Percentiles rank a stretch among this genome's conserved stretches.
Conservation (phyloP, 805 yeast species). For the Yarrowia alimentaria region DNA sequence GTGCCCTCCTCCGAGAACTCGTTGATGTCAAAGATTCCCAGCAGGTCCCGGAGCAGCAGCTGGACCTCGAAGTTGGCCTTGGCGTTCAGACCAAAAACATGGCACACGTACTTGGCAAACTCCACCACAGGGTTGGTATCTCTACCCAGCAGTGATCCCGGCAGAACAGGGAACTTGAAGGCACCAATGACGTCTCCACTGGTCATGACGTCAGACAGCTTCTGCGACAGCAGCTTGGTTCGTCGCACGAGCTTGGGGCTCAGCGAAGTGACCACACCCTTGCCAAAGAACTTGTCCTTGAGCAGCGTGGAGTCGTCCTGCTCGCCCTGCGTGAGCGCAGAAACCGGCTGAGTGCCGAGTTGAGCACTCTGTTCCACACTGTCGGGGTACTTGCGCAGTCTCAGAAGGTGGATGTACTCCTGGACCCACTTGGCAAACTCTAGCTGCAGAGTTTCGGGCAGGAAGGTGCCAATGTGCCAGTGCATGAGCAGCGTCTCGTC, state of each 20-base stretch:
- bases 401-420: constrained; percentile 50
- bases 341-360: no score
- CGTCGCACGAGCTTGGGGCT: constrained; percentile 65
- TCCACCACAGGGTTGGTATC: constrained; percentile 71
- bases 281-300: constrained; percentile 41
- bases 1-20: constrained; percentile 78
- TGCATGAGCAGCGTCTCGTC: constrained; percentile 48
- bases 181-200: constrained; percentile 62
- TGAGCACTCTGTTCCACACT: not conserved
- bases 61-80: constrained; percentile 70
- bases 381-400: constrained; percentile 59
- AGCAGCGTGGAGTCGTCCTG: constrained; percentile 4
- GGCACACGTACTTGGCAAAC: constrained; percentile 70
- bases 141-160: constrained; percentile 64
- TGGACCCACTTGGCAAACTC: constrained; percentile 89
- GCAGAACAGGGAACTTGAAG: constrained; percentile 69
- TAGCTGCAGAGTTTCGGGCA: constrained; percentile 71
- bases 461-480: constrained; percentile 76
- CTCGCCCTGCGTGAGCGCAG: constrained; percentile 5
- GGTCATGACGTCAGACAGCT: constrained; percentile 70
- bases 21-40: constrained; percentile 70
- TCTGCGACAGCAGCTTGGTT: constrained; percentile 59
- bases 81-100: constrained; percentile 65
- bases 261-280: constrained; percentile 47
- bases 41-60: constrained; percentile 67